Base-by-base conservation (phyloP, 768 basidiomycete species). In the Saitozyma podzolica region DNA sequence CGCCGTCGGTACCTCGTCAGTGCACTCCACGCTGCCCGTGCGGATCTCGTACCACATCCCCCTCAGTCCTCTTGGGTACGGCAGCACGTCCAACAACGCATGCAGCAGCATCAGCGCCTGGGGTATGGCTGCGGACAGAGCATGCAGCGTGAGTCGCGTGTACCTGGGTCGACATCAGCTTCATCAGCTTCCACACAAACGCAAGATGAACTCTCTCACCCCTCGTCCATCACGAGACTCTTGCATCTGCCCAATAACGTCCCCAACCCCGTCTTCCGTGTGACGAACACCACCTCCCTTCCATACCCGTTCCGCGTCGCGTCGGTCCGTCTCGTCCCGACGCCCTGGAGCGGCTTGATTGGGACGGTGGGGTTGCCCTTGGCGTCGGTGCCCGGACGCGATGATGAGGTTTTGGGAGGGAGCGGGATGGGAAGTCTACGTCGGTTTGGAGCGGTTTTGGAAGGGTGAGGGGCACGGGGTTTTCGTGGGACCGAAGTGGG, bases 31-130 rank as follows among this genome's bases (percentile, higher is more conserved):
- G 17, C 68, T 75, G 3, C 67, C 69, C 17, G 77, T 78, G 2
- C 62, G 57, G 50, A 80, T 70, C 70, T 80, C 77, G 56, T 80
- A 73, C 66, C 72, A 68, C 47, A 80, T 65, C 16, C 71, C 74
- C 47, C 63, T 55, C 5, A 66, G 64, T 7, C 69, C 59, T 39
- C 47, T 54, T 0, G 78, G 77, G 62, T 71, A 80, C 2, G 80
- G 80, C 20, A 80, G 63, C 39, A 78, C 67, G 52, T 79, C 75
- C n/a, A 78, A 58, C 7, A 80, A 53, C 6, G 80, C 68, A 59
- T 80, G 72, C 9, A 80, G 64, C 6, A 80, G 67, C 1, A 75
- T 61, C 11, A 80, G 53, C 10, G 70, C 63, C 53, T 80, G 80
- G 1, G 80, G 80, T 10, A 80, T 80, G 1, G 80, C 76, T 0